Base-by-base conservation (phyloP, 2,329 filamentous ascomycete species). In the Periconia sp. region DNA sequence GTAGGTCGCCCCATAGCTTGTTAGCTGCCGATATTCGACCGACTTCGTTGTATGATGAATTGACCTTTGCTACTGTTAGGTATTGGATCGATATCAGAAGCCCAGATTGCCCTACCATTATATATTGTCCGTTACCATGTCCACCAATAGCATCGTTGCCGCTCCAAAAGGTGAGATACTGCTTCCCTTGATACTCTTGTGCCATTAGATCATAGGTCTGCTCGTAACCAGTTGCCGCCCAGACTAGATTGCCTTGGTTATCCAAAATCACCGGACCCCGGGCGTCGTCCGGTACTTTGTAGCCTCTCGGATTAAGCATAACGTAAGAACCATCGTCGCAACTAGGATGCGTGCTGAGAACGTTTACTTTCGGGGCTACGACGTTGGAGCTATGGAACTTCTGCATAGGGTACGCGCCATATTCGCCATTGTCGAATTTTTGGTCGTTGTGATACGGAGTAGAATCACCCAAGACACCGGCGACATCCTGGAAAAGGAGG, bases 111-210 rank as follows among this genome's bases (percentile, higher is more conserved):
- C n/a, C 17, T 30, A 63, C 54, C 64, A 70, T 68, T 39, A 65
- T 61, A 36, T 68, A 70, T 24, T 54, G 43, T 9, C 69, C 67
- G 34, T 57, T 50, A 16, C 69, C 68, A 42, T 62, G 63, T 1
- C 63, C 66, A 1, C 56, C 56, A 4, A 61, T 56, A 23, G 67
- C 63, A 28, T 65, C 51, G 12, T 52, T 41, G 5, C 70, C 69
- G n/a, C 61, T 59, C 68, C 69, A 73, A 44, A 72, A 67, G 1
- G 70, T 72, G 13, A 73, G 48, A 35, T 66, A 71, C 22, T 68
- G 53, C 34, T 65, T 46, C 19, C 61, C 65, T 22, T 63, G 57
- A 51, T 66, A 71, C 8, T 47, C 43, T 36, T 72, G 69, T 5
- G 68, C 48, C n/a, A n/a, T n/a, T n/a, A n/a, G n/a, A n/a, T n/a